phyloP scores from a whole-genome alignment of 2,329 filamentous ascomycete genomes.

The Esteya vermicola region DNA sequence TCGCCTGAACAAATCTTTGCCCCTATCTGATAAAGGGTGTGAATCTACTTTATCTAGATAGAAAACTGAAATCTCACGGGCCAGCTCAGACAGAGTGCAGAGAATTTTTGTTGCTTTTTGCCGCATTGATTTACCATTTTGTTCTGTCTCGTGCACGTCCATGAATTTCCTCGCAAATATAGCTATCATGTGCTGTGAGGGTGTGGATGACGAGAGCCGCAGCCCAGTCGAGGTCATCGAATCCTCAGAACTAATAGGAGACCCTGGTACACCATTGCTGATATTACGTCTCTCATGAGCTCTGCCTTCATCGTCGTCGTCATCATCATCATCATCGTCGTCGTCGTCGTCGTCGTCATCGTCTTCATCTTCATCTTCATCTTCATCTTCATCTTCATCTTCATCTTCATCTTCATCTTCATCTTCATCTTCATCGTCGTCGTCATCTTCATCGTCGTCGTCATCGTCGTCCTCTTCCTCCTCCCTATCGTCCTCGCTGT shows the following conservation, averaged over 20 bases:
- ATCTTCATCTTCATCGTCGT: constrained; percentile 32
- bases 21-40: constrained; percentile 32
- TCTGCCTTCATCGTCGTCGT: too few species aligned
- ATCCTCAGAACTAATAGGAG: constrained; percentile 50
- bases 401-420: constrained; percentile 43
- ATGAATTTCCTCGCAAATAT: constrained; percentile 71
- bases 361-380: neutral
- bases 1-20: constrained; percentile 54
- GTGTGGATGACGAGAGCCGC: constrained; percentile 35
- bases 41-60: constrained; percentile 44
- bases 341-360: constrained; percentile 31
- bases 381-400: constrained; percentile 23
- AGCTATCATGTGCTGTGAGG: constrained; percentile 57
- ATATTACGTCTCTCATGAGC: neutral
- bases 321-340: constrained; percentile 36
- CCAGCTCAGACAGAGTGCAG: constrained; percentile 54
- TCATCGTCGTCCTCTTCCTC: constrained; percentile 7
- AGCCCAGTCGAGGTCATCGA: constrained; percentile 50
- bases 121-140: constrained; percentile 57
- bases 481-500: constrained; percentile 37
- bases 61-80: constrained; percentile 55
- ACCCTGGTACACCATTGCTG: constrained; percentile 33
- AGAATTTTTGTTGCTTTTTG: constrained; percentile 68
- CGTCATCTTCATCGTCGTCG: constrained; percentile 40
- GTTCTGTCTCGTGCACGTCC: constrained; percentile 65